Percentiles rank a stretch among this genome's conserved stretches.
Conservation (phyloP, 2,329 filamentous ascomycete species). For the Colletotrichum eremochloae region DNA sequence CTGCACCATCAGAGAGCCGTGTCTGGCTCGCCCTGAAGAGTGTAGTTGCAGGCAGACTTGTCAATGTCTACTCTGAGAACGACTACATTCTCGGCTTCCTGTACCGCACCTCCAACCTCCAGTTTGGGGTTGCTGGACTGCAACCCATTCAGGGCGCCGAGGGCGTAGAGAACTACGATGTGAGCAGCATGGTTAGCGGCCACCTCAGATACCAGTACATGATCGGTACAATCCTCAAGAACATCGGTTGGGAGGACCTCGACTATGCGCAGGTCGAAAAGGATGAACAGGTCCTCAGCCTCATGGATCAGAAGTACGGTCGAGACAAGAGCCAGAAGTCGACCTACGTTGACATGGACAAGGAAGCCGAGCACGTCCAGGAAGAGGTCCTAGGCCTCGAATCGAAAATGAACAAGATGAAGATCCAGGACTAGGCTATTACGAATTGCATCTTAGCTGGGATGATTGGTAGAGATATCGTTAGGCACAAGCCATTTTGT, state of each 20-base stretch:
- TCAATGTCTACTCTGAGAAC: constrained; percentile 90
- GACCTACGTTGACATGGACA: constrained; percentile 39
- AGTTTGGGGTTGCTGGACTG: constrained; percentile 87
- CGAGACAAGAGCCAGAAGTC: constrained; percentile 48
- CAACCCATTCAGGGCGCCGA: constrained; percentile 78
- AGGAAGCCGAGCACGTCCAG: constrained; percentile 36
- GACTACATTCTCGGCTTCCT: constrained; percentile 92
- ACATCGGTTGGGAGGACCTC: constrained; percentile 78
- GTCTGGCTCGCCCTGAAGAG: constrained; percentile 84
- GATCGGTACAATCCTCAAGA: constrained; percentile 74
- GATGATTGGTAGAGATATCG: constrained; percentile 35
- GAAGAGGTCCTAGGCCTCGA: constrained; percentile 43
- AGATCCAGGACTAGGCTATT: constrained; percentile 43
- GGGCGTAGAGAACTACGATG: constrained; percentile 76
- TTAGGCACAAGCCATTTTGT: constrained; percentile 22
- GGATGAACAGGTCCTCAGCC: constrained; percentile 49
- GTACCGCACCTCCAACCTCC: constrained; percentile 84
- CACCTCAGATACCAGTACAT: constrained; percentile 80
- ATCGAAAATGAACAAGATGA: constrained; percentile 48
- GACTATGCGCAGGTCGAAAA: constrained; percentile 55
- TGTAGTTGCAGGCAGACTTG: constrained; percentile 84
- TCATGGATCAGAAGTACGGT: constrained; percentile 55
- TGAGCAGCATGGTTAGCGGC: constrained; percentile 74
- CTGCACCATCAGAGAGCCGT: constrained; percentile 77
- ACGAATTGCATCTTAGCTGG: constrained; percentile 38